A percentile compares a stretch with the other conserved stretches of the same genome.
Conservation (phyloP, 1,139 yeast genomes). For the Candida smagusa region DNA sequence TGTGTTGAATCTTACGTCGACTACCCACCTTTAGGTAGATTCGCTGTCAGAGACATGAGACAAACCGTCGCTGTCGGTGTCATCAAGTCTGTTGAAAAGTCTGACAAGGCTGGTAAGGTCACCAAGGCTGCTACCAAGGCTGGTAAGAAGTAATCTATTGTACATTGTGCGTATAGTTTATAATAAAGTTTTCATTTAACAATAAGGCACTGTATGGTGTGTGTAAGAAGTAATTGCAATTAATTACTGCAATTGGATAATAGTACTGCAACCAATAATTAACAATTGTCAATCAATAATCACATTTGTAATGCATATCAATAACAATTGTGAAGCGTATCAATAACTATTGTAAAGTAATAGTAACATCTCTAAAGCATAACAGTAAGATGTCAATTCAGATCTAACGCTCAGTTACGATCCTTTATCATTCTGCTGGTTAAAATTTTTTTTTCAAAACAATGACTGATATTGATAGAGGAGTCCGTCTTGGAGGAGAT, state of each 20-base stretch:
- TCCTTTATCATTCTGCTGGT: no score
- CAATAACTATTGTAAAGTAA: no score
- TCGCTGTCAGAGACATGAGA: conserved; percentile 99
- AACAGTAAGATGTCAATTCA: not conserved
- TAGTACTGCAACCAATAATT: no score
- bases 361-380: no score
- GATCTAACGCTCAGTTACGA: not conserved
- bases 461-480: conserved; percentile 31
- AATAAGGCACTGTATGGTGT: not conserved
- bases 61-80: conserved; percentile 99
- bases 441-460: not conserved
- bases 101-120: conserved; percentile 95
- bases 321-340: no score
- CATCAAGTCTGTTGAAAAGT: conserved; percentile 96
- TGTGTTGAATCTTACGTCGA: conserved; percentile 96
- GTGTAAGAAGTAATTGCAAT: not conserved
- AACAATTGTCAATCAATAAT: no score
- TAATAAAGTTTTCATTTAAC: not conserved
- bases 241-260: no score
- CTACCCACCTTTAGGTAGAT: conserved; percentile 98
- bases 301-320: no score
- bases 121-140: conserved; percentile 99
- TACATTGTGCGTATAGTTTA: conserved; percentile 1
- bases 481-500: conserved; percentile 33
- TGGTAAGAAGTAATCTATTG: conserved; percentile 77